phyloP scores from a whole-genome alignment of 345 rosid species.

The Salix arbutifolia region DNA sequence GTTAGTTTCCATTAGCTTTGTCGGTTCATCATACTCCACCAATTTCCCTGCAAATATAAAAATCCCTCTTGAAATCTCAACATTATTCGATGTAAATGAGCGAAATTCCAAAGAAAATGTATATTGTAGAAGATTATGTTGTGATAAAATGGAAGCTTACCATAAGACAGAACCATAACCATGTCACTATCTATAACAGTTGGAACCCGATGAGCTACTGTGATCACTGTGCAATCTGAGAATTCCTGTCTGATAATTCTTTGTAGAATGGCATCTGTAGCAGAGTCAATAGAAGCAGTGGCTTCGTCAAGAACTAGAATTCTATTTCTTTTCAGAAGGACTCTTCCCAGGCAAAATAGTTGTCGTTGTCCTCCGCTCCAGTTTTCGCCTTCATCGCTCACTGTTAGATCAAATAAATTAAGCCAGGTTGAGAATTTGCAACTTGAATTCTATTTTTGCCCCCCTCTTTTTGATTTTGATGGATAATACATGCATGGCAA shows the following conservation, averaged over 20 bases:
- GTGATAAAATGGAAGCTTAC: conserved; percentile 4
- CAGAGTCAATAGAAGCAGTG: conserved; percentile 36
- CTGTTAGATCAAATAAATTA: neutral
- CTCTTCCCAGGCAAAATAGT: conserved; percentile 35
- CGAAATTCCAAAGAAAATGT: too few species aligned
- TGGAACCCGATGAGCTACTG: conserved; percentile 36
- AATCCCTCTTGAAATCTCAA: neutral
- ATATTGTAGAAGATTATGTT: too few species aligned
- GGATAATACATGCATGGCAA: neutral
- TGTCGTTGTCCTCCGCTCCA: conserved; percentile 39
- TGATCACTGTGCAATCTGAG: conserved; percentile 25
- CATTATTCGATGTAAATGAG: neutral
- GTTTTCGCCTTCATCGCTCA: conserved; percentile 30
- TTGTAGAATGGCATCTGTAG: conserved; percentile 33
- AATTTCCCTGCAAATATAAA: conserved; percentile 19
- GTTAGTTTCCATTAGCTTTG: conserved; percentile 26
- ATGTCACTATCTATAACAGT: conserved; percentile 34
- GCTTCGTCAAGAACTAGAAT: conserved; percentile 37
- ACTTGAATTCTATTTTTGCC: too few species aligned
- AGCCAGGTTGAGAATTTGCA: neutral
- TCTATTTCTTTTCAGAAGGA: conserved; percentile 23
- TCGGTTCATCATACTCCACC: conserved; percentile 28
- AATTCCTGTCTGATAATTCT: conserved; percentile 29
- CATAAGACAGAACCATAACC: conserved; percentile 34
- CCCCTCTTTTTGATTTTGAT: too few species aligned